These are phyloP conservation scores for Gloeopeniophorella convolvens DNA, from an alignment of 768 basidiomycete genomes.

Conservation along the genomic window DNA sequence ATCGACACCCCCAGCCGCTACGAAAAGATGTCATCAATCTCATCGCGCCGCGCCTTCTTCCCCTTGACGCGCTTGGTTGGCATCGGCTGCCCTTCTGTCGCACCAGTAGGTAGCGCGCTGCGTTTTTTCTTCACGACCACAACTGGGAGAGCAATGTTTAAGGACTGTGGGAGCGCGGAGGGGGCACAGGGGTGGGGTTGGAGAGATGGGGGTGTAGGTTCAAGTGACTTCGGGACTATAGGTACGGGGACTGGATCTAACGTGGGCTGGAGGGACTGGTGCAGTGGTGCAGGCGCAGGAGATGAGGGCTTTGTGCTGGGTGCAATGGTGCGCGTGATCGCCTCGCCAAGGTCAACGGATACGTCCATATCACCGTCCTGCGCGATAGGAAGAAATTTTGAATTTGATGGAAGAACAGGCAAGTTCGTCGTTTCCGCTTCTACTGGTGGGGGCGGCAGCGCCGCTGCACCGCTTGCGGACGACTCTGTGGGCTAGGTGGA, in stretches of 20 bases:
- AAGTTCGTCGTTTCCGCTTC: neutral
- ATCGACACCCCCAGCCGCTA: neutral
- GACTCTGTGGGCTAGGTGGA: neutral
- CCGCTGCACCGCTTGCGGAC: neutral
- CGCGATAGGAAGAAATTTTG: no score
- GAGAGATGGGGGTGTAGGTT: no score
- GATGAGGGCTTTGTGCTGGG: no score
- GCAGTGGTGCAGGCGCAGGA: no score
- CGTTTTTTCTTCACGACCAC: conserved; percentile 12
- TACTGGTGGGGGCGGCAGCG: neutral
- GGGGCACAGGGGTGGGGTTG: no score
- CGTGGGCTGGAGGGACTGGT: no score
- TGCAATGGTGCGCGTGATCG: conserved; percentile 1
- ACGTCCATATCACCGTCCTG: conserved; percentile 5
- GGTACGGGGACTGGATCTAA: no score
- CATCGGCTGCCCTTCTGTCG: neutral
- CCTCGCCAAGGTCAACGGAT: conserved; percentile 10
- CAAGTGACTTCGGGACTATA: no score
- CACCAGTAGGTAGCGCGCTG: neutral
- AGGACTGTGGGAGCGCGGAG: no score
- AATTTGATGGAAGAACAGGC: no score
- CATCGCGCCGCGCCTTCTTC: conserved; percentile 7
- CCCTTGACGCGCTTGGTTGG: neutral
- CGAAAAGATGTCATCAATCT: conserved; percentile 21
- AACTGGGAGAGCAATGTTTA: neutral